These are phyloP conservation scores for Stemphylium beticola DNA, from an alignment of 2,329 filamentous ascomycete species.

Conservation along the genomic window DNA sequence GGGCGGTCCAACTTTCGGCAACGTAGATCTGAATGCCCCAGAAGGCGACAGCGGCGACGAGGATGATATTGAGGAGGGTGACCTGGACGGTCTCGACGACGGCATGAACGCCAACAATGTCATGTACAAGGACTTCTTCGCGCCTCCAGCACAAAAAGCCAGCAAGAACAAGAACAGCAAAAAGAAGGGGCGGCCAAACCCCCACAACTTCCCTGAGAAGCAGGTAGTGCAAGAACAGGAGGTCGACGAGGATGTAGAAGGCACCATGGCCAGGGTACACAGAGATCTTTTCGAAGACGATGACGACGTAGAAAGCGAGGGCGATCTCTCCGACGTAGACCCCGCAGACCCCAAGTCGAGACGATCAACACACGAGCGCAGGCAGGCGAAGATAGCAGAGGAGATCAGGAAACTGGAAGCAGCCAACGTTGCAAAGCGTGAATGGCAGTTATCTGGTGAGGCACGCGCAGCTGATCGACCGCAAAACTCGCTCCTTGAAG, in stretches of 20 bases:
- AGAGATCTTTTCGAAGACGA: constrained; percentile 85
- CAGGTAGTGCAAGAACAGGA: constrained; percentile 24
- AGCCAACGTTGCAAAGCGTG: constrained; percentile 84
- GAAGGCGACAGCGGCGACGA: constrained; percentile 73
- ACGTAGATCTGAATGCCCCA: constrained; percentile 75
- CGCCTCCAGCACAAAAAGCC: constrained; percentile 76
- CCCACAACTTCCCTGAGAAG: constrained; percentile 54
- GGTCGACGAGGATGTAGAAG: constrained; percentile 70
- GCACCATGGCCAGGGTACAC: constrained; percentile 84
- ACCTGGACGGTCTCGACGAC: constrained; percentile 58
- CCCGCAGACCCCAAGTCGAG: constrained; percentile 74
- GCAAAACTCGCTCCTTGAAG: constrained; percentile 87
- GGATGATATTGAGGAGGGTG: constrained; percentile 63
- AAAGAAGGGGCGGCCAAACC: constrained; percentile 61
- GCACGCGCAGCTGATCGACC: constrained; percentile 82
- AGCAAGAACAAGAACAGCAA: constrained; percentile 64
- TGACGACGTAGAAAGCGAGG: constrained; percentile 64
- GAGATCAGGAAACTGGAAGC: constrained; percentile 92
- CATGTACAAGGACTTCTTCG: constrained; percentile 93
- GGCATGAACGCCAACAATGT: constrained; percentile 82
- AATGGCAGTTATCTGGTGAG: constrained; percentile 91
- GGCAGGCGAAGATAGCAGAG: constrained; percentile 82
- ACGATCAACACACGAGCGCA: constrained; percentile 82
- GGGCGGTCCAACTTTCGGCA: constrained; percentile 83
- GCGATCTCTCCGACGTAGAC: constrained; percentile 67